Evolutionary conservation across 2,329 filamentous ascomycete species (phyloP), one percentile per base, ranked within the genome.

Genomic region (Cyphellophora europaea): DNA sequence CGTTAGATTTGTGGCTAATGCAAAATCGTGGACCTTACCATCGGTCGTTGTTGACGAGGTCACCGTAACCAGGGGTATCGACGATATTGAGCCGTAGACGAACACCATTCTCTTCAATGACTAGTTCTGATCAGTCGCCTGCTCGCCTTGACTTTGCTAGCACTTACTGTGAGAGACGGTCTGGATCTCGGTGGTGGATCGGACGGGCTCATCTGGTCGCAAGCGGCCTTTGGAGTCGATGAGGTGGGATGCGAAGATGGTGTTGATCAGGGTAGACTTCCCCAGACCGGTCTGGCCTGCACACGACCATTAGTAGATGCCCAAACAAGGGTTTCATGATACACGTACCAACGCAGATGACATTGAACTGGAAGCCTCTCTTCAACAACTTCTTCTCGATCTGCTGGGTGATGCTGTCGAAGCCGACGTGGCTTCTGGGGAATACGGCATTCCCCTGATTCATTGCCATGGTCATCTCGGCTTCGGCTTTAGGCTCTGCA

Each of bases 381-480:
- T 98, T 98, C 70, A 98, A 66, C 61, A 96, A 82, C 82, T 98
- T 98, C 71, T 85, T 83, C 80, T 98, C 91, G 55, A 98, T 98
- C 74, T 98, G 91, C 52, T 82, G 87, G 54, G 91, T 98, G 74
- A 98, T 98, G 72, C 87, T 95, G 73, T 98, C 91, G 72, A 98
- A 98, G 77, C 91, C 91, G 65, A 98, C 91, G 74, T 96, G 91
- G 81, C 82, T 93, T 64, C 91, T 81, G 58, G 91, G 91, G 67
- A 85, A 91, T 61, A 81, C 74, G 11, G 65, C 57, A 49, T 68
- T 68, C 36, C 53, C 53, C 36, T 56, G 53, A 11, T 49, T 45
- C 55, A 65, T 43, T 31, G 43, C 40, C 36, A 43, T 43, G 25
- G 47, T 39, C 45, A 48, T 48, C 25, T 25, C 44, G 41, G n/a